Evolutionary conservation across 2,329 filamentous ascomycete species (phyloP), one percentile per base, ranked within the genome.

Genomic region (Pestalotiopsis sp.): DNA sequence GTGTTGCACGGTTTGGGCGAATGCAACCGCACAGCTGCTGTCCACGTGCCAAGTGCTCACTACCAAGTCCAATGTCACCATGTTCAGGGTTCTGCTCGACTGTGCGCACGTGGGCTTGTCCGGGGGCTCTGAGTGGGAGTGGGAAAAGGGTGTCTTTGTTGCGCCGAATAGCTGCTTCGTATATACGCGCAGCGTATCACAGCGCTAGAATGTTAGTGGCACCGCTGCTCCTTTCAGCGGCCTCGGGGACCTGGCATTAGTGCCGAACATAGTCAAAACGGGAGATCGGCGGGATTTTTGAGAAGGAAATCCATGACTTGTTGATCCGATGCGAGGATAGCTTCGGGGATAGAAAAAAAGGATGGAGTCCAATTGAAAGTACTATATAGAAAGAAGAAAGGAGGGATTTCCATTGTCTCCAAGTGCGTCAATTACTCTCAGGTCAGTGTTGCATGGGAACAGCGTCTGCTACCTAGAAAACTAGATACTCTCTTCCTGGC

Each of bases 21-120:
- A 52, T 52, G 45, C 45, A 52, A 52, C 45, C 45, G 45, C 17
- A 52, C 45, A n/a, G 45, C 45, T 52, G 45, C 20, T 52, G 45
- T 52, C 45, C 45, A 52, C 45, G 45, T 52, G 45, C 45, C 45
- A 52, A 17, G 45, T 20, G 45, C 45, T 52, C n/a, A 52, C 45
- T 52, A 52, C 45, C 45, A 52, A 20, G 45, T 17, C 11, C 59
- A 20, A 36, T 62, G 59, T 62, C 12, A 23, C 59, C 17, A 27
- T 59, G 31, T 31, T 17, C 27, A 20, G 17, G 27, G 31, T 62
- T 38, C 38, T n/a, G 27, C 38, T 39, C 38, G 59, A 39, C 59
- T 62, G 31, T 39, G 57, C 57, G 59, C 59, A 62, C 59, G 59
- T 62, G 59, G 59, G 59, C n/a, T 39, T 3, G 31, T 62, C 59